These are phyloP conservation scores for Wickerhamiella spandovensis DNA, from an alignment of 805 yeast species.

Conservation along the genomic window DNA sequence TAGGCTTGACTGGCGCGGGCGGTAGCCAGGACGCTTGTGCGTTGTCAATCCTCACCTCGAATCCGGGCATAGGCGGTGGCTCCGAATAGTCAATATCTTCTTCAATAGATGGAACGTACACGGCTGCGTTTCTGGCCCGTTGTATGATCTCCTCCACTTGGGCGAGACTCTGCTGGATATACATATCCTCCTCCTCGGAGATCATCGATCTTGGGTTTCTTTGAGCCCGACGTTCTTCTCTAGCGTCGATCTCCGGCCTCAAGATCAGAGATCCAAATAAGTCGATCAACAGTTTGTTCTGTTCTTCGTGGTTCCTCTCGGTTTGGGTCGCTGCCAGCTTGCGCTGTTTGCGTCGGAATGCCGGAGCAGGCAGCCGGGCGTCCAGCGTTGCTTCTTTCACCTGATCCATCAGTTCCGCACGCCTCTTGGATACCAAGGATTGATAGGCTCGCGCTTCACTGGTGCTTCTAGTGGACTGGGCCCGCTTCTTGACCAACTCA, in stretches of 20 bases:
- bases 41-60: neutral
- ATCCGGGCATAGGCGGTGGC: neutral
- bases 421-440: neutral
- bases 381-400: neutral
- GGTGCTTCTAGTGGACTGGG: neutral
- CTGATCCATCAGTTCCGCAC: neutral
- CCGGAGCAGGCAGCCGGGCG: neutral
- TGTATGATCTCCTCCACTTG: neutral
- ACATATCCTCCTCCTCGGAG: neutral
- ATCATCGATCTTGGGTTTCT: neutral
- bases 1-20: neutral
- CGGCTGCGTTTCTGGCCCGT: neutral
- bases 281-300: neutral
- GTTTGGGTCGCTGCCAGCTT: neutral
- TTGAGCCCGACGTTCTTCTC: neutral
- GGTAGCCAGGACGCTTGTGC: neutral
- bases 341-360: neutral
- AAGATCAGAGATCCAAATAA: neutral
- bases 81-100: neutral
- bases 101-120: neutral
- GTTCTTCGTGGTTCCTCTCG: neutral
- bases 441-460: neutral
- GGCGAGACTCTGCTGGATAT: neutral
- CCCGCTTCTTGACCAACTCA: neutral
- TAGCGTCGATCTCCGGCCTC: neutral